Base-by-base conservation (phyloP, 2,329 filamentous ascomycete genomes). In the Trichoderma endophyticum region DNA sequence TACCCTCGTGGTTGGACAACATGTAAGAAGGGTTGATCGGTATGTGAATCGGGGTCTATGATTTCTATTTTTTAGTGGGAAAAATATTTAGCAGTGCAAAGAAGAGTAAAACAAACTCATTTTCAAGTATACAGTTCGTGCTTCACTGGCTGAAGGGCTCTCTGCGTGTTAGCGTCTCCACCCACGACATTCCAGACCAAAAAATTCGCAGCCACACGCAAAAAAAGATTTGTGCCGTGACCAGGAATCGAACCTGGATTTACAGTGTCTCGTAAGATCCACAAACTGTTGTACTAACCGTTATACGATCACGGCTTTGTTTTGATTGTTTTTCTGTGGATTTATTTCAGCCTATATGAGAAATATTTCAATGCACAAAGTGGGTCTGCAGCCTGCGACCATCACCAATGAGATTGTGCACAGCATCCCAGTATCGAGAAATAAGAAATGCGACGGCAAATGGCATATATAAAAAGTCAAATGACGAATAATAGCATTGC, bases 281-380 rank as follows among this genome's bases (percentile, higher is more conserved):
- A 79, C 77, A 78, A 79, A 77, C 75, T 78, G 75, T 73, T 77
- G 76, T 78, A 74, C 76, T 77, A 67, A 77, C 77, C 77, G 73
- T 77, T 79, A 78, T 75, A 79, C 77, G 74, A 78, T 73, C 71
- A 73, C 74, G 76, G 77, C 77, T 26, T 39, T 26, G 36, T 28
- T 14, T 11, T 21, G n/a, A 21, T 60, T 34, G 57, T 34, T 30
- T 21, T 34, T 32, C 28, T 32, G 18, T 28, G 18, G 9, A 12
- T 21, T 21, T 21, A 21, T 21, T 32, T n/a, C 21, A 21, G 3
- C 28, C 0, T 60, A 60, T 60, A 60, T 59, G 26, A 30, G 7
- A 21, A 59, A 11, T 0, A 11, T 12, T 59, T 7, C 4, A 2
- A 4, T 3, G 11, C 3, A 3, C 11, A 32, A n/a, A 59, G 15